Base-by-base conservation (phyloP, 208 protist species). In the Tetramitus jugosus region DNA sequence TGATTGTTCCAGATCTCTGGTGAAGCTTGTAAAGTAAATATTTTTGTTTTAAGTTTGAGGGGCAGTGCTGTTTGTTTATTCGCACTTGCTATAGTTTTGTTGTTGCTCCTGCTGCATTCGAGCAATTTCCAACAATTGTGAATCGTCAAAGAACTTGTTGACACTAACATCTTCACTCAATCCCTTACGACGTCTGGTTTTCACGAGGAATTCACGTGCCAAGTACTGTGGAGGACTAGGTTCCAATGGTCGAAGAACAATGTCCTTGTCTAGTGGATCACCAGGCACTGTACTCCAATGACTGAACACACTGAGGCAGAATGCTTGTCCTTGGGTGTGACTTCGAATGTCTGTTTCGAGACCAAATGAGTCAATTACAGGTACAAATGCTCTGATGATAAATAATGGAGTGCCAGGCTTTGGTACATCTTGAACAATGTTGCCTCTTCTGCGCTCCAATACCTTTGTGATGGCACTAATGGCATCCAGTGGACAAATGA, bases 191-290 rank as follows among this genome's bases (percentile, higher is more conserved):
- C 96, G 90, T 35, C 97, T 87, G 8, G 96, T 98, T 86, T 99
- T 99, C 69, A 99, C 85, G 81, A 99, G 97, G 85, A 99, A 98
- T 71, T 99, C 98, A 56, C 98, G 89, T n/a, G 98, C 94, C 13
- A 99, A 88, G 79, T 95, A 87, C 31, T 87, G 87, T 14, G 90
- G 83, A 20, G 90, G 87, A 71, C 89, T 88, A 23, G 96, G 96
- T 84, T 98, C 94, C 3, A 99, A 86, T n/a, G 96, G 94, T 29
- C 81, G 82, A 3, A 99, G 86, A 39, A 91, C 87, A 45, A 99
- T 93, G 60, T 60, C 85, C 62, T 93, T 91, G 81, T 99, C 98
- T 4, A 98, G 93, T 43, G 98, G 98, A 82, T 99, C 96, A 29
- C 97, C 97, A 0, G 97, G 95, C 8, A 99, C 96, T 33, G 96